Evolutionary conservation across 441 rosid genomes (phyloP).

Genomic region (Isatis lusitanica): DNA sequence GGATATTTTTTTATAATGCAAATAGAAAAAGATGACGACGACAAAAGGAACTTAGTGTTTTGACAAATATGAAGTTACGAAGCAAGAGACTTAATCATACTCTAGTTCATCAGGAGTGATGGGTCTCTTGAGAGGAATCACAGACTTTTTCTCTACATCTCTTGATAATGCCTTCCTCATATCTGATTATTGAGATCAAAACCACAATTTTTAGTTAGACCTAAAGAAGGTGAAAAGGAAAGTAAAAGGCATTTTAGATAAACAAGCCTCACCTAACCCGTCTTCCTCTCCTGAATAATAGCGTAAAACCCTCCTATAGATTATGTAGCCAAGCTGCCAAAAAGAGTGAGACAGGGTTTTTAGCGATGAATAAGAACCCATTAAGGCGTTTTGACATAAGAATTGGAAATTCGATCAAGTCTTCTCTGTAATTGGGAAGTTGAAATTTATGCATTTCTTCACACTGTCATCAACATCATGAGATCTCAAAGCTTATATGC

Average conservation of each 20-base stretch:
- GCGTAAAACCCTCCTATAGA: conserved; percentile 88
- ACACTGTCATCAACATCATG: background rate
- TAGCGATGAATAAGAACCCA: background rate
- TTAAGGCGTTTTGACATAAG: background rate
- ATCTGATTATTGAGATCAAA: conserved; percentile 47
- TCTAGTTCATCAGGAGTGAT: conserved; percentile 90
- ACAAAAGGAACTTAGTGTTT: background rate
- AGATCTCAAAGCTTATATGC: conserved; percentile 7
- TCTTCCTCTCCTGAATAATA: conserved; percentile 93
- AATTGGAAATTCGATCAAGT: background rate
- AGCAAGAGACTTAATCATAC: conserved; percentile 52
- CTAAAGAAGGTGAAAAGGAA: background rate
- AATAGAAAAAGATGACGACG: background rate
- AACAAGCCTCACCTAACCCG: conserved; percentile 66
- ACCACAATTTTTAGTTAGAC: background rate
- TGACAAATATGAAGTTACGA: background rate
- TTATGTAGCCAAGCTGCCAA: conserved; percentile 80
- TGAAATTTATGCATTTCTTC: background rate
- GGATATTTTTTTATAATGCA: background rate
- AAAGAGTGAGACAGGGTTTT: background rate
- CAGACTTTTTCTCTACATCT: conserved; percentile 88
- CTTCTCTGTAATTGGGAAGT: background rate
- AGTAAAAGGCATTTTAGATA: background rate
- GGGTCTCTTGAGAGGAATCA: conserved; percentile 82
- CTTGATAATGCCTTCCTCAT: conserved; percentile 95